Base-by-base conservation (phyloP, 2,329 filamentous ascomycete genomes). In the Colletotrichum sp. region DNA sequence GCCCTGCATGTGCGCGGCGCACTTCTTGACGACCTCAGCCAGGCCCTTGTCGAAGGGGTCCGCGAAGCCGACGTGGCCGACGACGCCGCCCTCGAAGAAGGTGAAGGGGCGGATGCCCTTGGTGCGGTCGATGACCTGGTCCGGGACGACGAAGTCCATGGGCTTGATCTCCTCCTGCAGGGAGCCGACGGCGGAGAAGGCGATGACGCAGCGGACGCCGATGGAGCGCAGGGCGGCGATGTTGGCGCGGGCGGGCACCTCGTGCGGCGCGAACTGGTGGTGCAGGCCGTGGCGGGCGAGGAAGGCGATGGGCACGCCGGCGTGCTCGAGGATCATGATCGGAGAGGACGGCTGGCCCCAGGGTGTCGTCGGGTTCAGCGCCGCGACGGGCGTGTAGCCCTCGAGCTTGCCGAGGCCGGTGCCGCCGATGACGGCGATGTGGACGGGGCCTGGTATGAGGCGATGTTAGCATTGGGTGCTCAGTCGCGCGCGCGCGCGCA, bases 81-180 rank as follows among this genome's bases (percentile, higher is more conserved):
- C 97, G 79, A 98, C 92, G 34, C 97, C 97, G 79, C 92, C 92
- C 86, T 96, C 95, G 84, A 99, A 99, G 88, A 98, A 99, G 30
- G 97, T 99, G 85, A 96, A 98, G 3, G 96, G 96, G 9, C 97
- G 91, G 78, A 98, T 90, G 70, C 96, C 97, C 91, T 98, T 99
- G 79, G 96, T 99, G 78, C 96, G 95, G 88, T 99, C 97, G 84
- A 99, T 98, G 84, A 98, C 92, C 88, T 99, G 97, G 86, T 98
- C 96, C 1, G 96, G 97, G 15, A 99, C 91, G 68, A 99, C 95
- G 85, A 99, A 99, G 88, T 99, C 97, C 87, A 97, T 94, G 59
- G 97, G 97, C 87, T 95, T 95, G 85, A 99, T 96, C 82, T 95
- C 92, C 88, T 98, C 97, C 84, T 94, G 95, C 83, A 99, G 88